A percentile compares a stretch with the other conserved stretches of the same genome.
phyloP scores from a whole-genome alignment of 768 basidiomycete species.

The Boletus rex-veris region DNA sequence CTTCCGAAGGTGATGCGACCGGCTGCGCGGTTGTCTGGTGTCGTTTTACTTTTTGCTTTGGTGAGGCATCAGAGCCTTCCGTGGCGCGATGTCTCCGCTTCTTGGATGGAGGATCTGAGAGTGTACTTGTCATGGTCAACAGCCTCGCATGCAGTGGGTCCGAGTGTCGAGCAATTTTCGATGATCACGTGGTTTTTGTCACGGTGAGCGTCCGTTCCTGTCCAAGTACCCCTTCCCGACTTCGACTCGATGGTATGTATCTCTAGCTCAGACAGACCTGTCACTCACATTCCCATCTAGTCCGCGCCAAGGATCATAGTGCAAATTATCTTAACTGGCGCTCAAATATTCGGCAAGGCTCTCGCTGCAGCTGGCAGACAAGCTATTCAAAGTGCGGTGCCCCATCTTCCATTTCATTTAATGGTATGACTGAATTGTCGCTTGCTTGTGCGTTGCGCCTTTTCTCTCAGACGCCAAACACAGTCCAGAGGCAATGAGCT shows the following conservation, averaged over 20 bases:
- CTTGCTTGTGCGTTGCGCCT: neutral
- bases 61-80: slow-evolving; percentile 26
- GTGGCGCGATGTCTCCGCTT: slow-evolving; percentile 49
- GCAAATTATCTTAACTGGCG: slow-evolving; percentile 74
- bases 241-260: slow-evolving; percentile 21
- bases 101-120: slow-evolving; percentile 30
- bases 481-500: slow-evolving; percentile 65
- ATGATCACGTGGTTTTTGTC: slow-evolving; percentile 19
- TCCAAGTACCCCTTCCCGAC: neutral
- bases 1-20: slow-evolving; percentile 1
- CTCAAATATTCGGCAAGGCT: slow-evolving; percentile 87
- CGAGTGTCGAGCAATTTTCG: slow-evolving; percentile 7
- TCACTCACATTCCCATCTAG: slow-evolving; percentile 37
- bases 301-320: slow-evolving; percentile 75
- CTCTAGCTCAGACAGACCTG: neutral
- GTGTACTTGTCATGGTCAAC: slow-evolving; percentile 9
- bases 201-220: too few relatives aligned
- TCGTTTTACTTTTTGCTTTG: slow-evolving; percentile 35
- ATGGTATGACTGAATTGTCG: neutral
- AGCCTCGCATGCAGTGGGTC: too few relatives aligned
- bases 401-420: neutral
- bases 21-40: slow-evolving; percentile 12
- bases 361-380: slow-evolving; percentile 87
- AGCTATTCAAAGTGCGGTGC: slow-evolving; percentile 81
- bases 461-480: slow-evolving; percentile 75